These are phyloP conservation scores for Vitis rupestris DNA, from an alignment of 164 flowering plant species.

Conservation along the genomic window DNA sequence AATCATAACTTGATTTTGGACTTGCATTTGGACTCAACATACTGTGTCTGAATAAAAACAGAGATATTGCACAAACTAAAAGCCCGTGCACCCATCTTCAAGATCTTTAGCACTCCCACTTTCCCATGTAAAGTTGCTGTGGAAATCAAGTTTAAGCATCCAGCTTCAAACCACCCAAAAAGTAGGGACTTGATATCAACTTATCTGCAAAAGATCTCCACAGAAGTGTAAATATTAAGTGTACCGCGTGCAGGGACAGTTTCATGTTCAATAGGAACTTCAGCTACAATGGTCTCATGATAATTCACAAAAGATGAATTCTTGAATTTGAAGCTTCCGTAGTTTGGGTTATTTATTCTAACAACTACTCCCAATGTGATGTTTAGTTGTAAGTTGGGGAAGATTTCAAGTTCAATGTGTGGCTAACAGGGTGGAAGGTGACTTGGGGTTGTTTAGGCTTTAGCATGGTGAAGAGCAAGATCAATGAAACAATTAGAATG, in stretches of 20 bases:
- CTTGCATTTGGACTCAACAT: constrained; percentile 25
- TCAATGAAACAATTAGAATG: constrained; percentile 6
- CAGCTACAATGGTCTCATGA: constrained; percentile 22
- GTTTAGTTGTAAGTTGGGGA: constrained; percentile 14
- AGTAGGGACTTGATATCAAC: constrained; percentile 20
- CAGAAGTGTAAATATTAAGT: constrained; percentile 23
- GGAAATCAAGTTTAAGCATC: constrained; percentile 37
- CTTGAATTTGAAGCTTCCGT: constrained; percentile 43
- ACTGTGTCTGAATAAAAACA: constrained; percentile 13
- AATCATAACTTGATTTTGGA: constrained; percentile 33
- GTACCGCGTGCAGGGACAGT: constrained; percentile 28
- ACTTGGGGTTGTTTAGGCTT: constrained; percentile 44
- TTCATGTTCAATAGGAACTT: constrained; percentile 23
- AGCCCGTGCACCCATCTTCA: constrained; percentile 31
- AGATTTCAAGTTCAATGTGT: constrained; percentile 7
- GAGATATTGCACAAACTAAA: constrained; percentile 34
- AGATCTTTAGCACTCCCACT: constrained; percentile 29
- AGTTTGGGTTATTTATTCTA: constrained; percentile 34
- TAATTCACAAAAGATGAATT: constrained; percentile 28
- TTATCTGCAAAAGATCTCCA: constrained; percentile 21
- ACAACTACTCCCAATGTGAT: constrained; percentile 26
- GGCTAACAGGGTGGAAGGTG: constrained; percentile 13
- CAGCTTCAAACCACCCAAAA: constrained; percentile 21
- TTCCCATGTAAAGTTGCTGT: constrained; percentile 28
- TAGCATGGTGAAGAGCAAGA: constrained; percentile 35